These are phyloP conservation scores for Bretschneidera sinensis DNA, from an alignment of 345 rosid genomes.

Conservation along the genomic window DNA sequence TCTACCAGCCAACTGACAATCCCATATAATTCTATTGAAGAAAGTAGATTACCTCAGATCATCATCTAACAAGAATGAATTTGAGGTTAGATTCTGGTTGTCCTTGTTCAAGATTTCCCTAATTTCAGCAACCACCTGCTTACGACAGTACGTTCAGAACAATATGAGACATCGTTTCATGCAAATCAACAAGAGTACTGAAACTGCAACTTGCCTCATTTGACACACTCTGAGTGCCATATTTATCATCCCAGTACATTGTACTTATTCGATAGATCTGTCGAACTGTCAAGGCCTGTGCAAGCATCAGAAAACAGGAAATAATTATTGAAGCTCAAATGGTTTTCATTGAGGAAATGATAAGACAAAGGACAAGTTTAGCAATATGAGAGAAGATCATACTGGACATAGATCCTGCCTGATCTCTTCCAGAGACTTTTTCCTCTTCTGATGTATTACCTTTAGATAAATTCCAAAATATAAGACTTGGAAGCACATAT, in stretches of 20 bases:
- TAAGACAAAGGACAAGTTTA: background rate
- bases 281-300: slow-evolving; percentile 79
- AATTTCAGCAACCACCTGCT: slow-evolving; percentile 84
- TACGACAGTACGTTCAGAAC: slow-evolving; percentile 11
- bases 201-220: slow-evolving; percentile 57
- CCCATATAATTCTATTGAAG: too few species aligned
- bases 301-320: slow-evolving; percentile 10
- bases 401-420: slow-evolving; percentile 94
- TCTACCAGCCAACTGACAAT: too few species aligned
- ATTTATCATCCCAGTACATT: slow-evolving; percentile 99
- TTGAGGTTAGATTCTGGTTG: slow-evolving; percentile 71
- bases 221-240: slow-evolving; percentile 95
- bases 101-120: slow-evolving; percentile 80
- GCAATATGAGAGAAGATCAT: slow-evolving; percentile 20
- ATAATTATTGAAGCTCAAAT: slow-evolving; percentile 7
- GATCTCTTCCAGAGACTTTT: slow-evolving; percentile 84
- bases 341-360: slow-evolving; percentile 3
- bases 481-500: slow-evolving; percentile 10
- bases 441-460: slow-evolving; percentile 98
- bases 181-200: slow-evolving; percentile 1
- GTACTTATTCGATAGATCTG: slow-evolving; percentile 98
- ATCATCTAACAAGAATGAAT: slow-evolving; percentile 90
- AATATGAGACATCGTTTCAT: background rate
- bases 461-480: slow-evolving; percentile 26
- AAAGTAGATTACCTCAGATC: slow-evolving; percentile 65